Percentiles rank a stretch among this genome's conserved stretches.
These are phyloP conservation scores for Suillus variegatus DNA, from an alignment of 768 basidiomycete genomes.

Conservation along the genomic window DNA sequence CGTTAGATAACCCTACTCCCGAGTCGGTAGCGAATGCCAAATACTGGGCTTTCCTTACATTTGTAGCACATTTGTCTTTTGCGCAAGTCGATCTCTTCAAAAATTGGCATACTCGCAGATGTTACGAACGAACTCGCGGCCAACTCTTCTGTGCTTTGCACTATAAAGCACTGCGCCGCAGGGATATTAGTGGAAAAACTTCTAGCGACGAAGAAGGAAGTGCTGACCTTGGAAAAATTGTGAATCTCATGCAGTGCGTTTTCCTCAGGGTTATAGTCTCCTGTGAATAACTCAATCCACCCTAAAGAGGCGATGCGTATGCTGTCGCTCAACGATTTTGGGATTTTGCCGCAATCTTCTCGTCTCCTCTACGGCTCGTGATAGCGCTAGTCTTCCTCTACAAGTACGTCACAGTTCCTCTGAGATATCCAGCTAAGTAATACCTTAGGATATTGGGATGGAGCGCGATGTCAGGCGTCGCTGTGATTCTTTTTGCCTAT, in stretches of 20 bases:
- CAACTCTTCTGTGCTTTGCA: conserved; percentile 72
- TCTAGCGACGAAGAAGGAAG: conserved; percentile 34
- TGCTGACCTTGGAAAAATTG: conserved; percentile 69
- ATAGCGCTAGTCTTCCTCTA: conserved; percentile 75
- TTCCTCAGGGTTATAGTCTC: conserved; percentile 5
- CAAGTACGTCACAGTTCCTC: conserved; percentile 44
- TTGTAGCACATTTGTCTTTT: conserved; percentile 64
- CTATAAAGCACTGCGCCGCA: conserved; percentile 64
- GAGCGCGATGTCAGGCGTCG: conserved; percentile 73
- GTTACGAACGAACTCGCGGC: conserved; percentile 72
- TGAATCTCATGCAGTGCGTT: conserved; percentile 73
- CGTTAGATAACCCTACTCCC: conserved; percentile 43
- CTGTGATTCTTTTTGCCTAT: conserved; percentile 61
- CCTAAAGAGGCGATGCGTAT: conserved; percentile 64
- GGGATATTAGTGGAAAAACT: conserved; percentile 54
- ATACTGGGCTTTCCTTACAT: conserved; percentile 59
- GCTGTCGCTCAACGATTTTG: conserved; percentile 72
- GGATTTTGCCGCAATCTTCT: conserved; percentile 67
- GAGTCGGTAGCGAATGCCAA: conserved; percentile 49
- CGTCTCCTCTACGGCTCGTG: conserved; percentile 60
- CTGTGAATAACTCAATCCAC: conserved; percentile 7
- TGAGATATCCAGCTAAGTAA: conserved; percentile 1
- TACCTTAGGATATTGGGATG: conserved; percentile 67
- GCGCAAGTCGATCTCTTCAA: conserved; percentile 66
- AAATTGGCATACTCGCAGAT: conserved; percentile 66